Evolutionary conservation across 768 basidiomycete species (phyloP), one percentile per base, ranked within the genome.

Genomic region (Hericium alpestre): DNA sequence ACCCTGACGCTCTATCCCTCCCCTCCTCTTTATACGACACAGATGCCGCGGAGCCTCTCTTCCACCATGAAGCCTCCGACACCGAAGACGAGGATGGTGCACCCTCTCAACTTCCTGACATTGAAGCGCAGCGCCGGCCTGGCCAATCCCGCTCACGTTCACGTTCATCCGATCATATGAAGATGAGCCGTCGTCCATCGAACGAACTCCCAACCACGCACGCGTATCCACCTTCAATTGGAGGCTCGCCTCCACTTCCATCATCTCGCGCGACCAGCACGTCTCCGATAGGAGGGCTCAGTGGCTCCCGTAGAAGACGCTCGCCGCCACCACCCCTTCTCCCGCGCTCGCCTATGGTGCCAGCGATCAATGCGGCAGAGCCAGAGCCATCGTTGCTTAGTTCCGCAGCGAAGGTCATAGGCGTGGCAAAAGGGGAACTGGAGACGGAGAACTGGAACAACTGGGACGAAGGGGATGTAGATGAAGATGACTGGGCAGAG

Each of bases 181-280:
- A 37, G 53, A 18, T 63, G 63, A 16, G 65, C 67, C 6, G 57
- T 67, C 32, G 57, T 3, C 13, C 49, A 9, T 46, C 54, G 22
- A 37, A 53, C 32, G 32, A 37, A 10, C 2, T 65, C 64, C 12
- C 46, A 60, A 2, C 56, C 23, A 32, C 46, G 51, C 81, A 85
- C 61, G 75, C 80, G 23, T 87, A 87, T 65, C 86, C 86, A 32
- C 86, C 86, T 13, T 79, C 76, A 61, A 70, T 75, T 22, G 67
- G 73, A 16, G 74, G 77, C 61, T 63, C 74, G 41, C 67, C 76
- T 1, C 74, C 71, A 5, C 63, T 32, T 32, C 9, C 32, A 32
- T 32, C 73, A 43, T 65, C 73, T 61, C 69, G 67, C 7, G 64
- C 67, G 38, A 55, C 47, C 15, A 69, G 68, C 50, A 58, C 37